Conservation (phyloP, 225 moss, liverwort and hornwort species). For the Polytrichum formosum region DNA sequence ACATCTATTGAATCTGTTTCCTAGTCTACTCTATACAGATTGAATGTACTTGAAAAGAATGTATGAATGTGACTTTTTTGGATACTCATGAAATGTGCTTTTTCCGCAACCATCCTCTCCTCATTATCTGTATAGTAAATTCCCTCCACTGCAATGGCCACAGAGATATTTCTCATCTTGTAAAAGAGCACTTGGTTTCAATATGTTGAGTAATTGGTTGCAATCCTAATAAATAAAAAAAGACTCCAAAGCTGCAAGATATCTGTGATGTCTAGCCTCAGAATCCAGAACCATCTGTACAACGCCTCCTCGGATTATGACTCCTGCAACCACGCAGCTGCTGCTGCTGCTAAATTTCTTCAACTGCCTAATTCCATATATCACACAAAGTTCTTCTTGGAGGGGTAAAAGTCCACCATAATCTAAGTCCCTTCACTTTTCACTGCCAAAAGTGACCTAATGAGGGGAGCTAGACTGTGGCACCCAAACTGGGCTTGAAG, state of each 20-base stretch:
- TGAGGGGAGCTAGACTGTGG: constrained; percentile 12
- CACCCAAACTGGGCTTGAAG: constrained; percentile 13
- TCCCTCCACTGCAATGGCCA: constrained; percentile 1
- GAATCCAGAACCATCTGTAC: constrained; percentile 7
- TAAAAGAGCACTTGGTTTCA: neutral
- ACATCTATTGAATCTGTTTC: neutral
- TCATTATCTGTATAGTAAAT: neutral
- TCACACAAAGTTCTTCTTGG: neutral
- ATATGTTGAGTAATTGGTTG: constrained; percentile 1
- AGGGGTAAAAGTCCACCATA: neutral
- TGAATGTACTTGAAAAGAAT: constrained; percentile 10
- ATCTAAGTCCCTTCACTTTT: constrained; percentile 3
- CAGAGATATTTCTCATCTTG: neutral
- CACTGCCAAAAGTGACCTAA: neutral
- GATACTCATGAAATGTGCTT: neutral
- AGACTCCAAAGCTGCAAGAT: neutral
- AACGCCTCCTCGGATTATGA: neutral
- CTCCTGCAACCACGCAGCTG: neutral
- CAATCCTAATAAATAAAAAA: neutral
- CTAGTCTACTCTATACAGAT: constrained; percentile 7
- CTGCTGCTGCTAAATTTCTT: too few species aligned
- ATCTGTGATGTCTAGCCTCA: constrained; percentile 4
- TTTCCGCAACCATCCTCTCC: neutral
- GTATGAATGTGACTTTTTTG: neutral
- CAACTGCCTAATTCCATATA: neutral